Percentiles rank a stretch among this genome's conserved stretches.
Evolutionary conservation across 2,329 filamentous ascomycete genomes (phyloP).

Genomic region (Metarhizium sp.): DNA sequence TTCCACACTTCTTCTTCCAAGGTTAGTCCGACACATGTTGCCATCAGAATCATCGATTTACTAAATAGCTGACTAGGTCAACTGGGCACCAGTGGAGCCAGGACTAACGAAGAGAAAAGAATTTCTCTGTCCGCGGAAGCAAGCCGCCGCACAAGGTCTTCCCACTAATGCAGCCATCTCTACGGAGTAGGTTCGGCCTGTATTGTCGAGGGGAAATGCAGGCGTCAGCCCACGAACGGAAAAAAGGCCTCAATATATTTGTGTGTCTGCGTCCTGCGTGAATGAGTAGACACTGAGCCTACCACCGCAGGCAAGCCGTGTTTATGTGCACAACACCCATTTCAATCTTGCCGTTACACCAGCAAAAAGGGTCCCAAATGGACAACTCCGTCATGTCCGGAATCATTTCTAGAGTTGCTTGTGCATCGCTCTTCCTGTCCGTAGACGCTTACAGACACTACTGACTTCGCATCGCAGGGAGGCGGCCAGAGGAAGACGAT

Average conservation of each 20-base stretch:
- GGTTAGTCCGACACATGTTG: neutral
- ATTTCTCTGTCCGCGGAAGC: neutral
- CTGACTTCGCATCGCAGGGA: neutral
- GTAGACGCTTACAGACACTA: neutral
- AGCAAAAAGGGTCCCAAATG: neutral
- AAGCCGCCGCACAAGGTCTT: neutral
- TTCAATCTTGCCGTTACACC: neutral
- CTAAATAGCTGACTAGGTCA: neutral
- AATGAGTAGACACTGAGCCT: neutral
- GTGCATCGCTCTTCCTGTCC: neutral
- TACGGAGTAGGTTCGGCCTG: neutral
- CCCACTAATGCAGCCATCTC: neutral
- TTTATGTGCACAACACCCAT: neutral
- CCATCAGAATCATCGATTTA: neutral
- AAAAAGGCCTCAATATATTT: neutral
- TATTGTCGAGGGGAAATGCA: neutral
- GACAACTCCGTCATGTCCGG: neutral
- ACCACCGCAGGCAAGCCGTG: neutral
- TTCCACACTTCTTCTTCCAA: neutral
- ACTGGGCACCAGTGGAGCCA: too few relatives aligned
- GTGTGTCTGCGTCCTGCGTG: neutral
- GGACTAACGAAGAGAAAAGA: too few relatives aligned
- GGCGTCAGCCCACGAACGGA: neutral
- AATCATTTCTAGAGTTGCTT: neutral
- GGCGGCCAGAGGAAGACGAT: neutral